Percentiles rank a stretch among this genome's conserved stretches.
These are phyloP conservation scores for Thalia dealbata DNA, from an alignment of 176 grass and related monocot species.

Conservation along the genomic window DNA sequence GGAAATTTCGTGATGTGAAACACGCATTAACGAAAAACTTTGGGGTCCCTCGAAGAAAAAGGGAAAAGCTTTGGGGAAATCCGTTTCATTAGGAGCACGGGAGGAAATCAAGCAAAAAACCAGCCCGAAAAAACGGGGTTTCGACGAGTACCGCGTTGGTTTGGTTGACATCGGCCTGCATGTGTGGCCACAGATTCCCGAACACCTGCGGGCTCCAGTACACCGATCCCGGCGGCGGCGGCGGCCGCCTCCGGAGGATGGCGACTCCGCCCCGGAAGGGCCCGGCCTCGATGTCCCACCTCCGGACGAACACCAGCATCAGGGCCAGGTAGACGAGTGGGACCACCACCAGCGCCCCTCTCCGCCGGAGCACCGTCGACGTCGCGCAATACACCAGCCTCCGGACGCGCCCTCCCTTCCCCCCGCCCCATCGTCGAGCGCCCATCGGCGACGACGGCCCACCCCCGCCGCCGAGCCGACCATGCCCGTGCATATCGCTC, in stretches of 20 bases:
- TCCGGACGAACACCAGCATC: conserved; percentile 33
- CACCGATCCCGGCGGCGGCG: conserved; percentile 47
- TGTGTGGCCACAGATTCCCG: conserved; percentile 55
- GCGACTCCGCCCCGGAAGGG: conserved; percentile 25
- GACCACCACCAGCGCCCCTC: conserved; percentile 38
- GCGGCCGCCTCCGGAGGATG: conserved; percentile 17
- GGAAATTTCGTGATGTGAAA: no score
- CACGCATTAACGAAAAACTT: background rate
- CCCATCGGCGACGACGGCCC: conserved; percentile 12
- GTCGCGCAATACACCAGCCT: conserved; percentile 2
- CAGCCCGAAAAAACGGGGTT: background rate
- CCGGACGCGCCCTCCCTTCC: conserved; percentile 9
- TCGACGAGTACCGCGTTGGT: conserved; percentile 3
- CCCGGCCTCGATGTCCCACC: conserved; percentile 14
- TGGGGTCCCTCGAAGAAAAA: no score
- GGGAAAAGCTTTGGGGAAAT: background rate
- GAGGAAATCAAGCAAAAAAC: conserved; percentile 2
- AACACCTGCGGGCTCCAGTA: conserved; percentile 76
- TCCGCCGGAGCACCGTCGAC: conserved; percentile 20
- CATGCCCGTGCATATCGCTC: conserved; percentile 7
- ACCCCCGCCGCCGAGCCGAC: conserved; percentile 15
- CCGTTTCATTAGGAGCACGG: no score
- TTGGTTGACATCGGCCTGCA: conserved; percentile 35
- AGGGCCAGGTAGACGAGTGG: conserved; percentile 41
- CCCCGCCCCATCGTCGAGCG: conserved; percentile 30